Percentiles rank a stretch among this genome's conserved stretches.
Evolutionary conservation across 805 yeast genomes (phyloP).

Genomic region (Yamadazyma scolyti): DNA sequence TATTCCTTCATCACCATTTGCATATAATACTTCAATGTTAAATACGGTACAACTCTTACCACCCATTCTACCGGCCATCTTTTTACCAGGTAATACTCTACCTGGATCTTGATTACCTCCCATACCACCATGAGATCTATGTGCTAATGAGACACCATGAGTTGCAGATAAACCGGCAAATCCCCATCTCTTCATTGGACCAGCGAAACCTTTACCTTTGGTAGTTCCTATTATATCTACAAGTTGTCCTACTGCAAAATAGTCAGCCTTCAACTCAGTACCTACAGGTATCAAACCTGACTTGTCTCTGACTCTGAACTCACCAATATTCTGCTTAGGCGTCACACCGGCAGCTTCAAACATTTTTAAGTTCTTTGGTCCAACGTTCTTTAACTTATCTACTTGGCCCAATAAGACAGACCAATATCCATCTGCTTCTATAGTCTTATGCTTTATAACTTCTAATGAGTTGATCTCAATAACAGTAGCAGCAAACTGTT

Average conservation of each 20-base stretch:
- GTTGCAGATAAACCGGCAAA: slow-evolving; percentile 88
- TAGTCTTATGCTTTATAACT: slow-evolving; percentile 70
- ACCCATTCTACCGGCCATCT: slow-evolving; percentile 99
- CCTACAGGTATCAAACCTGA: slow-evolving; percentile 72
- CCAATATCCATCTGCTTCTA: slow-evolving; percentile 70
- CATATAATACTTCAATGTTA: slow-evolving; percentile 72
- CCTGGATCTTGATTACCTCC: slow-evolving; percentile 97
- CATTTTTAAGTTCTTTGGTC: slow-evolving; percentile 63
- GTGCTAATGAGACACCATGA: slow-evolving; percentile 92
- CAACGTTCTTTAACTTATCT: slow-evolving; percentile 57
- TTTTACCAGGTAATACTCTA: slow-evolving; percentile 92
- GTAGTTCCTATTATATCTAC: slow-evolving; percentile 77
- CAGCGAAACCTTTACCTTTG: slow-evolving; percentile 96
- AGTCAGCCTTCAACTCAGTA: slow-evolving; percentile 75
- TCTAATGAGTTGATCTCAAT: slow-evolving; percentile 85
- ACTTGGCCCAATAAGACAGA: slow-evolving; percentile 90
- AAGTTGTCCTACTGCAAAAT: slow-evolving; percentile 75
- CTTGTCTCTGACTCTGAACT: slow-evolving; percentile 72
- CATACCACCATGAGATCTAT: slow-evolving; percentile 95
- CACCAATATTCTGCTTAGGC: slow-evolving; percentile 73
- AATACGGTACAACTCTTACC: slow-evolving; percentile 66
- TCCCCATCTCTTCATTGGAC: slow-evolving; percentile 95
- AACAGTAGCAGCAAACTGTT: slow-evolving; percentile 77
- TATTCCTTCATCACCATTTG: slow-evolving; percentile 77
- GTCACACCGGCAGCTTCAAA: slow-evolving; percentile 76